Conservation (phyloP, 2,329 filamentous ascomycete species). For the Ophiocordyceps camponoti-leonardi region DNA sequence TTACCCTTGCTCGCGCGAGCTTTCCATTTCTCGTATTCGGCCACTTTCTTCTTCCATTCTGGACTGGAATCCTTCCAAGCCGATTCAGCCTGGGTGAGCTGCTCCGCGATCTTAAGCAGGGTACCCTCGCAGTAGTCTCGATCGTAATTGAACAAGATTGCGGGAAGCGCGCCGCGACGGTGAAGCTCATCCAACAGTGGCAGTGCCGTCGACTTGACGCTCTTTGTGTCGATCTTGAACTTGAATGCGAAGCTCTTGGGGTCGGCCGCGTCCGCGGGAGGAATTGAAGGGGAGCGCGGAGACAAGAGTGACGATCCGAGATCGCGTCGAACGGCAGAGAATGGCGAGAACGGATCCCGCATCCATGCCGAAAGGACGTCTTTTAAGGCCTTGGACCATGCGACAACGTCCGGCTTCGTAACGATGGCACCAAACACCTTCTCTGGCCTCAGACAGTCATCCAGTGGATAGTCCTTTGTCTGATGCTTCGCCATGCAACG, state of each 20-base stretch:
- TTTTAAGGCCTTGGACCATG: slow-evolving; percentile 49
- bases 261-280: neutral
- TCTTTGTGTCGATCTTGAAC: neutral
- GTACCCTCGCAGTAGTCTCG: slow-evolving; percentile 45
- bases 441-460: slow-evolving; percentile 28
- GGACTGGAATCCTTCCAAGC: slow-evolving; percentile 37
- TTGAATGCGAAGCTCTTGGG: neutral
- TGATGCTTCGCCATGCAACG: slow-evolving; percentile 42
- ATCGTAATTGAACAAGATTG: slow-evolving; percentile 65
- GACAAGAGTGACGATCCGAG: slow-evolving; percentile 11
- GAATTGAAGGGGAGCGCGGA: neutral
- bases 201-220: neutral
- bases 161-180: slow-evolving; percentile 47
- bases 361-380: slow-evolving; percentile 42
- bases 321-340: slow-evolving; percentile 25
- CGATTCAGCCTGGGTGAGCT: slow-evolving; percentile 22
- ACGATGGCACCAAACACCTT: slow-evolving; percentile 33
- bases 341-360: slow-evolving; percentile 25
- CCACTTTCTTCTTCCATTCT: slow-evolving; percentile 43
- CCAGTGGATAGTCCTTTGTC: slow-evolving; percentile 30
- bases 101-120: slow-evolving; percentile 28
- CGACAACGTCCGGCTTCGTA: slow-evolving; percentile 46
- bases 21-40: slow-evolving; percentile 38
- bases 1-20: slow-evolving; percentile 12
- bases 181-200: slow-evolving; percentile 30